Evolutionary conservation across 495 filamentous ascomycete species (phyloP).

Genomic region (Aspergillus funiculosus): DNA sequence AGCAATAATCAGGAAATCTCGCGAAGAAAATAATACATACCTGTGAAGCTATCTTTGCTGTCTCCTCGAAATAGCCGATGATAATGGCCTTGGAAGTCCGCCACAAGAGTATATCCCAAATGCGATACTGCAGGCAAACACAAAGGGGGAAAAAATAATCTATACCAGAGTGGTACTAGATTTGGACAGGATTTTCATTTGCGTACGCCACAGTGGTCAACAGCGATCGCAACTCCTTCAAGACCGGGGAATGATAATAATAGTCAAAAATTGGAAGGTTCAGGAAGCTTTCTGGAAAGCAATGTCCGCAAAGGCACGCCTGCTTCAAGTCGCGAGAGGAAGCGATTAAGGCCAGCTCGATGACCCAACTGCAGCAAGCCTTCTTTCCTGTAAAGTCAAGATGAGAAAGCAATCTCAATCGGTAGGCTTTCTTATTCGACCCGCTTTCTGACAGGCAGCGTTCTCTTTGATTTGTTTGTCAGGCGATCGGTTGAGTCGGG

Average conservation of each 20-base stretch:
- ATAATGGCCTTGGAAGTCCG: not conserved
- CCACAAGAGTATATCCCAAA: not conserved
- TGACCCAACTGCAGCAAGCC: not conserved
- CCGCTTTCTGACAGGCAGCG: conserved; percentile 18
- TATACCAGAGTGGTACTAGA: conserved; percentile 18
- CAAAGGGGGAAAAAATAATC: conserved; percentile 14
- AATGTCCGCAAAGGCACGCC: not conserved
- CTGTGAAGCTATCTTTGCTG: conserved; percentile 11
- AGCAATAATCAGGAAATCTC: not conserved
- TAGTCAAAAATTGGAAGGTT: conserved; percentile 9
- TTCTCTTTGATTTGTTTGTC: too few species aligned
- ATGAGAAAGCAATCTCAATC: conserved; percentile 3
- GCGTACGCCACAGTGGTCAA: conserved; percentile 6
- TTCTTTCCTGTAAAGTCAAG: not conserved
- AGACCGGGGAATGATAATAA: conserved; percentile 1
- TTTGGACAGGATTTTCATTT: conserved; percentile 16
- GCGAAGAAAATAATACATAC: conserved; percentile 11
- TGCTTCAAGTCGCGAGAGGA: conserved; percentile 9
- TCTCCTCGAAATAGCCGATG: not conserved
- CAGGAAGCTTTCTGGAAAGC: conserved; percentile 14
- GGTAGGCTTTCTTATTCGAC: conserved; percentile 11
- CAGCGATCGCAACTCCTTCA: conserved; percentile 8
- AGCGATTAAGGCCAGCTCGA: not conserved
- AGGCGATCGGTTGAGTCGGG: too few species aligned
- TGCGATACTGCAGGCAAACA: conserved; percentile 1